Evolutionary conservation across 2,329 filamentous ascomycete genomes (phyloP).

Genomic region (Chaetomium olivaceum): DNA sequence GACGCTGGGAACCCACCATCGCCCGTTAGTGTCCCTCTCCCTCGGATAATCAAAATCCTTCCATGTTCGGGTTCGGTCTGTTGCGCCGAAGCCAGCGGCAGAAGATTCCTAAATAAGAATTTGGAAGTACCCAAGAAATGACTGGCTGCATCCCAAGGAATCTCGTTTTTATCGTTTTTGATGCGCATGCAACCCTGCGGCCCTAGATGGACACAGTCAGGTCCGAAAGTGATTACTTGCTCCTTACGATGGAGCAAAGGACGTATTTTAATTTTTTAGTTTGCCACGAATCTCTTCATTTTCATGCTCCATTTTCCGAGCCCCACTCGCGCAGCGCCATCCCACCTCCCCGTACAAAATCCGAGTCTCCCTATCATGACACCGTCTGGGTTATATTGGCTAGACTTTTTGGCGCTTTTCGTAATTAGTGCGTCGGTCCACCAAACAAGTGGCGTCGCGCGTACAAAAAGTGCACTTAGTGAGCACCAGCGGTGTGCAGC

Average conservation of each 20-base stretch:
- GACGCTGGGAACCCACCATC: constrained; percentile 6
- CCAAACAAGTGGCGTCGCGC: neutral
- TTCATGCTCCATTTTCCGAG: neutral
- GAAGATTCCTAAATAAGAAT: neutral
- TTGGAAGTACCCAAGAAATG: neutral
- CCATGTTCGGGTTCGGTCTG: neutral
- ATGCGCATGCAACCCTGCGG: neutral
- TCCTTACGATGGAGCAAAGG: no score
- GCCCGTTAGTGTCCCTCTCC: constrained; percentile 5
- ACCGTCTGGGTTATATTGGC: neutral
- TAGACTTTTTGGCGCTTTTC: neutral
- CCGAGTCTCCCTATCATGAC: neutral
- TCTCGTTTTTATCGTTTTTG: neutral
- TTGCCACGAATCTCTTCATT: neutral
- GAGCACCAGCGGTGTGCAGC: constrained; percentile 13
- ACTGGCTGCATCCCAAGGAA: neutral
- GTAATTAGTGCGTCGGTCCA: constrained; percentile 8
- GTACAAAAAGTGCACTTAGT: neutral
- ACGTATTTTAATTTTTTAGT: neutral
- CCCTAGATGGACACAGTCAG: neutral
- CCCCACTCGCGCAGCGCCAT: neutral
- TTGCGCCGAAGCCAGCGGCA: neutral
- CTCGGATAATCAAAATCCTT: constrained; percentile 20
- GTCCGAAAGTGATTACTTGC: no score
- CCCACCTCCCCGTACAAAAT: neutral